phyloP scores from a whole-genome alignment of 257 asterid genomes.

The Agastache rugosa region DNA sequence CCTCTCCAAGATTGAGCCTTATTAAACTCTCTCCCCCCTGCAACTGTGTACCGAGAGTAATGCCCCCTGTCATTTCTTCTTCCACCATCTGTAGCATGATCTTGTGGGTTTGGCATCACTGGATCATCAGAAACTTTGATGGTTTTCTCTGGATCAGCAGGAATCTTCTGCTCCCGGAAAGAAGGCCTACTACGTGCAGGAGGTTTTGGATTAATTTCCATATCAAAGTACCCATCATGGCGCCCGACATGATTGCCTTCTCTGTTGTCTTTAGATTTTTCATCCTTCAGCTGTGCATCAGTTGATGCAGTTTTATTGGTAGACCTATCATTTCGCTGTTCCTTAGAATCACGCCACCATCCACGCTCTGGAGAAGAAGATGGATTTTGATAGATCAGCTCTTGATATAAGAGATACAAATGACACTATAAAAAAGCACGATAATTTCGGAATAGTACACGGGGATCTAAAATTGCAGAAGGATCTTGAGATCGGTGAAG shows the following conservation, averaged over 20 bases:
- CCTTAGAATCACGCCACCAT: conserved; percentile 68
- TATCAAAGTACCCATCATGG: conserved; percentile 74
- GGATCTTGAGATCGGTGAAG: not conserved
- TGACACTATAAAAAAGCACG: not conserved
- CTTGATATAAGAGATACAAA: conserved; percentile 6
- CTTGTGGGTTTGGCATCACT: conserved; percentile 43
- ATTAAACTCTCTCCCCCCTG: conserved; percentile 52
- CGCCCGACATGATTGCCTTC: conserved; percentile 59
- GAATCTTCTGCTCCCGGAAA: conserved; percentile 76
- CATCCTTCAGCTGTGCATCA: conserved; percentile 51
- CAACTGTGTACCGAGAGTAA: conserved; percentile 41
- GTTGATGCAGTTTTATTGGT: conserved; percentile 41
- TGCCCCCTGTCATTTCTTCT: conserved; percentile 53
- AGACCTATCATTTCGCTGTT: conserved; percentile 45
- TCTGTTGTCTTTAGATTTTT: conserved; percentile 51
- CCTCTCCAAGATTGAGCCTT: conserved; percentile 56
- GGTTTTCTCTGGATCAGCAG: conserved; percentile 53
- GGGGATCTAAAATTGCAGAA: not conserved
- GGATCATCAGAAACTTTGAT: conserved; percentile 43
- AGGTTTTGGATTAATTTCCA: conserved; percentile 64
- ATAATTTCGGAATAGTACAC: not conserved
- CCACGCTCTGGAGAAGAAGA: conserved; percentile 66
- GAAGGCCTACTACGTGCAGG: conserved; percentile 68
- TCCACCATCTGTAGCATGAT: conserved; percentile 46
- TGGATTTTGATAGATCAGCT: conserved; percentile 19